These are phyloP conservation scores for Torulaspora indica DNA, from an alignment of 805 yeast species.

Conservation along the genomic window DNA sequence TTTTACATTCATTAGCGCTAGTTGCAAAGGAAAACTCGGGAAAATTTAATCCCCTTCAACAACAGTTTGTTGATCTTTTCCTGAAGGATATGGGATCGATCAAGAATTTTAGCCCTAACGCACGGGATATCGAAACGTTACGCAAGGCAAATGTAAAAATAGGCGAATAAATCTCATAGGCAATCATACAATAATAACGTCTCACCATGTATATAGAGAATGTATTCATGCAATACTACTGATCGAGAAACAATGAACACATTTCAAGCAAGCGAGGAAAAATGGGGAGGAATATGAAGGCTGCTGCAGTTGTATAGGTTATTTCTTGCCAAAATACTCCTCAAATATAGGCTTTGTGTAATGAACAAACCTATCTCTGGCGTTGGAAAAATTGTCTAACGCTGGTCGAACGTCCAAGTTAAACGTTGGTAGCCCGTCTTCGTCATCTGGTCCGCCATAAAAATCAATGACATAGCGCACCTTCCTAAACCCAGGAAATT, in stretches of 20 bases:
- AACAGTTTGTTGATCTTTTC: slow-evolving; percentile 11
- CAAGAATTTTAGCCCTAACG: slow-evolving; percentile 14
- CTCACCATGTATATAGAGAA: slow-evolving; percentile 7
- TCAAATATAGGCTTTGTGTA: slow-evolving; percentile 66
- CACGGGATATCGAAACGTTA: slow-evolving; percentile 17
- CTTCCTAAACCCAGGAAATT: slow-evolving; percentile 49
- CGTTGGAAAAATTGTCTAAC: slow-evolving; percentile 60
- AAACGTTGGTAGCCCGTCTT: slow-evolving; percentile 85
- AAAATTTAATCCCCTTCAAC: slow-evolving; percentile 10
- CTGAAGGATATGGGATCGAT: slow-evolving; percentile 11
- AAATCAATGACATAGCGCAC: slow-evolving; percentile 94
- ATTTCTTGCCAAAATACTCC: slow-evolving; percentile 46
- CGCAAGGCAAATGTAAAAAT: slow-evolving; percentile 14
- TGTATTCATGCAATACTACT: slow-evolving; percentile 3
- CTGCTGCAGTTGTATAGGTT: not conserved
- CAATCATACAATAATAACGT: not conserved
- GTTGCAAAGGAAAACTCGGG: slow-evolving; percentile 14
- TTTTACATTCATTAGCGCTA: slow-evolving; percentile 12
- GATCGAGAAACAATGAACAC: slow-evolving; percentile 1
- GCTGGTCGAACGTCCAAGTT: slow-evolving; percentile 95
- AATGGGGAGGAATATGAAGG: not conserved
- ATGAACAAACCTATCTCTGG: slow-evolving; percentile 60
- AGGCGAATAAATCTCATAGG: slow-evolving; percentile 7
- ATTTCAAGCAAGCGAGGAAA: not conserved
- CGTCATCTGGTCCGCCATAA: slow-evolving; percentile 91